Percentiles rank a stretch among this genome's conserved stretches.
Evolutionary conservation across 169 alveolate genomes (phyloP).

Genomic region (Eimeria acervulina): DNA sequence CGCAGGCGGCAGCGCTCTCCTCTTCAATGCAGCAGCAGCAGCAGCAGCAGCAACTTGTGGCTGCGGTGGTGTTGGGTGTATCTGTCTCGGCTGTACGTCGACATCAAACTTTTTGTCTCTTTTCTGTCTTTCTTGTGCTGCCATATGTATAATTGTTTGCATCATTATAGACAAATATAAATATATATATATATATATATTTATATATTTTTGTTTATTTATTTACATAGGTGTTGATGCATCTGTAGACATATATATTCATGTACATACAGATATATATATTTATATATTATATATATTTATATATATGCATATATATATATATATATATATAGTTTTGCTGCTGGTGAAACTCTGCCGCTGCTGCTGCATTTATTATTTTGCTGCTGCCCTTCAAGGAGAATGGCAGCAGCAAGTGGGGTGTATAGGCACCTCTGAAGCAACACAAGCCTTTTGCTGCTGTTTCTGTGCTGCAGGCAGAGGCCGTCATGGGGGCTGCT

Average conservation of each 20-base stretch:
- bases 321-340: not conserved
- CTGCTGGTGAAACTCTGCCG: no score
- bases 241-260: not conserved
- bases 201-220: not conserved
- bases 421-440: not conserved
- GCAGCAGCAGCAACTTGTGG: slow-evolving; percentile 72
- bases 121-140: not conserved
- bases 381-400: not conserved
- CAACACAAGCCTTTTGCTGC: not conserved
- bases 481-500: not conserved
- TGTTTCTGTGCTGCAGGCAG: not conserved
- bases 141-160: no score
- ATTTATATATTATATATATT: no score
- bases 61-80: slow-evolving; percentile 51
- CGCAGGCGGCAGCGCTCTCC: slow-evolving; percentile 6
- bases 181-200: not conserved
- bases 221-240: not conserved
- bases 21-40: slow-evolving; percentile 33
- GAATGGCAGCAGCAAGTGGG: not conserved
- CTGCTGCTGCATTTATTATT: not conserved
- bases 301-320: no score
- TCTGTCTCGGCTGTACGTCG: slow-evolving; percentile 58
- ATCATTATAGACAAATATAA: not conserved
- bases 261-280: not conserved
- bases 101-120: not conserved